Base-by-base conservation (phyloP, 257 asterid genomes). In the Ocimum tenuiflorum region DNA sequence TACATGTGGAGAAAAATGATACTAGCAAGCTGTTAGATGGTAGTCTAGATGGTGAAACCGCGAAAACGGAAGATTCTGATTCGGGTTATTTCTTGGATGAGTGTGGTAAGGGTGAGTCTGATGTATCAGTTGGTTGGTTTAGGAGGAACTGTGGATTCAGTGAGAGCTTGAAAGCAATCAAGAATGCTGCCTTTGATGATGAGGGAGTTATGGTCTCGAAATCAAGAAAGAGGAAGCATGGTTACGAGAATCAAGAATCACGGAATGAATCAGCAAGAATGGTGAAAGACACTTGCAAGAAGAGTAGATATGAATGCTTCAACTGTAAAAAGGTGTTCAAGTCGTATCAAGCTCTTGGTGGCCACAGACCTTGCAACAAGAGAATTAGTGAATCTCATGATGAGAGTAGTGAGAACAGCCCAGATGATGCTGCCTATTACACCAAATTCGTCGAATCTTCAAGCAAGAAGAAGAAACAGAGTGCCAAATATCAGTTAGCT, bases 301-400 rank as follows among this genome's bases (percentile, higher is more conserved):
- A 78, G 69, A 85, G 80, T 52, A 86, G 82, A 68, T 92, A 87
- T 45, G 92, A 88, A 75, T 92, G 99, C 74, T 79, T 87, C 74
- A 92, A 81, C 71, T 92, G 99, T 71, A 86, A 85, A 76, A 92
- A 81, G 95, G 64, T 22, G 31, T 92, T 92, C 80, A 83, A 77
- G 69, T 92, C 99, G 1, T 89, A 74, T 77, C 99, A 92, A 64
- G 99, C 94, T 43, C 89, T 92, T 1, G 99, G 99, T 10, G 99
- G 99, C 29, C 99, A 92, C 59, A 80, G 91, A 46, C 99, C 99
- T 0, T 92, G 99, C 80, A 96, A 86, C 78, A 89, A 83, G 52
- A 67, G 80, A 72, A 73, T 27, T 29, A 50, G 67, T 3, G 88
- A 87, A 56, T 68, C 91, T 0, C 71, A 75, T 55, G 77, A 79